Conservation (phyloP, 2,329 filamentous ascomycete species). For the Phyllosticta citriasiana region DNA sequence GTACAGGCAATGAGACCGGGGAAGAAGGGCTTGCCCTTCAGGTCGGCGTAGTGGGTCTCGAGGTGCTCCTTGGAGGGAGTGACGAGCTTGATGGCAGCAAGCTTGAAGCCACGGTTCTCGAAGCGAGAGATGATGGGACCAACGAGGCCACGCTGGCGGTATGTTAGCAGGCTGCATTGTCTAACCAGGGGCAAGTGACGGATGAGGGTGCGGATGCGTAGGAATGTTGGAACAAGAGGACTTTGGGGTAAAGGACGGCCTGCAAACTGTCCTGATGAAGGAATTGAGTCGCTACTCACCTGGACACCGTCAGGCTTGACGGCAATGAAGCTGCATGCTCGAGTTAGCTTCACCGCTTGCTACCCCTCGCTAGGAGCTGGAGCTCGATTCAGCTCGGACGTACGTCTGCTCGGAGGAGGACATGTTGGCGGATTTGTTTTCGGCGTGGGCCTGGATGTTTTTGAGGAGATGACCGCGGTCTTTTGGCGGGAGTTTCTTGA, state of each 20-base stretch:
- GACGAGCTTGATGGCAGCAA: constrained; percentile 92
- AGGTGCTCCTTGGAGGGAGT: constrained; percentile 88
- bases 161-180: constrained; percentile 1
- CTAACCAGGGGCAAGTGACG: constrained; percentile 1
- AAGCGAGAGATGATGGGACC: constrained; percentile 97
- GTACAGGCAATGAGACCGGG: constrained; percentile 80
- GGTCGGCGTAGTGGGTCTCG: constrained; percentile 94
- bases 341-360: constrained; percentile 21
- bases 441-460: constrained; percentile 17
- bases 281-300: constrained; percentile 44
- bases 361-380: constrained; percentile 2
- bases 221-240: not conserved
- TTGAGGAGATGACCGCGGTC: constrained; percentile 33
- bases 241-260: not conserved
- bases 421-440: constrained; percentile 28
- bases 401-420: constrained; percentile 79
- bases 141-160: constrained; percentile 77
- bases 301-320: constrained; percentile 99
- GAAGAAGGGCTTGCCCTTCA: constrained; percentile 95
- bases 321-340: constrained; percentile 79
- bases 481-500: constrained; percentile 38
- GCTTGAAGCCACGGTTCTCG: constrained; percentile 98
- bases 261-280: not conserved
- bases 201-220: not conserved
- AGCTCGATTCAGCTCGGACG: constrained; percentile 29